Base-by-base conservation (phyloP, 768 basidiomycete genomes). In the Tricholomella constricta region DNA sequence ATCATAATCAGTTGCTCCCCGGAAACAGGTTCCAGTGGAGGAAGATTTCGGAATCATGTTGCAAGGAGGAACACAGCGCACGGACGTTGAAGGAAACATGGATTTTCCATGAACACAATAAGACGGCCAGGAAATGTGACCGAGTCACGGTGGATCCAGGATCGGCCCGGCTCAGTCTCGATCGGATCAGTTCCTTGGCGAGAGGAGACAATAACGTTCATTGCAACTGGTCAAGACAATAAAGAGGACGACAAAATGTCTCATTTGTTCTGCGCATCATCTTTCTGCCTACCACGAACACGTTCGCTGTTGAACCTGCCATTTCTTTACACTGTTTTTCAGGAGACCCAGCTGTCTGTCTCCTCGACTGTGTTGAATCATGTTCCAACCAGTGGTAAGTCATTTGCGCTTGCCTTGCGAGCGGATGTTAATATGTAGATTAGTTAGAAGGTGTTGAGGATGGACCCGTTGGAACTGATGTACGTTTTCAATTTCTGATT, bases 161-260 rank as follows among this genome's bases (percentile, higher is more conserved):
- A 35, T 8, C 26, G 31, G 19, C 10, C 29, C 45, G 20, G 45
- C 31, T 34, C 45, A 15, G n/a, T 34, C 31, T 31, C 34, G 36
- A 51, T 51, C 55, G 40, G 43, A 53, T 50, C 43, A 45, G 34
- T 17, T 34, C 34, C 48, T 17, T 45, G 32, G 46, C 45, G 25
- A 27, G 36, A 38, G 48, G 50, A 57, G 55, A 63, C 62, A 63
- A 63, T 63, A 63, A 57, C 36, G 45, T 15, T 25, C 49, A 31
- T 48, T 26, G 40, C 48, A n/a, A 20, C 46, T 23, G 46, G 27
- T 50, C 43, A 47, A 63, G 59, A 72, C 67, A 69, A 70, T 70
- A 70, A 72, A 68, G 45, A 51, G 38, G 40, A 51, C 47, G 38
- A 47, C 61, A 68, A 68, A 63, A 68, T 66, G 66, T 56, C 50